These are phyloP conservation scores for Globisporangium orthogonon DNA, from an alignment of 352 stramenopile genomes.

Conservation along the genomic window DNA sequence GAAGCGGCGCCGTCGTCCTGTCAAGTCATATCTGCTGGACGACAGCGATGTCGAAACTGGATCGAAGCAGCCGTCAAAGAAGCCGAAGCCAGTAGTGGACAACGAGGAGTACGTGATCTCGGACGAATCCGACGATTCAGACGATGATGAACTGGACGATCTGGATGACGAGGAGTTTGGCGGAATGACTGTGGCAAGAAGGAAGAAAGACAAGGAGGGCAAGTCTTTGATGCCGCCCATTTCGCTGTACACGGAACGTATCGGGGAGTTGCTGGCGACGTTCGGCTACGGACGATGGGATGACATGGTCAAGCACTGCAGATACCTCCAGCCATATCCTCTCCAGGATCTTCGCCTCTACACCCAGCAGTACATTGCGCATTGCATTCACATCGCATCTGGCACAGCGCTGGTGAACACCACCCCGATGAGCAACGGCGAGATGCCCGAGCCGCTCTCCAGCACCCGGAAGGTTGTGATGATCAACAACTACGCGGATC, in stretches of 20 bases:
- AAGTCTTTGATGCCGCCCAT: conserved; percentile 27
- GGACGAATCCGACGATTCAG: conserved; percentile 46
- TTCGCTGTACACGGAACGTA: conserved; percentile 27
- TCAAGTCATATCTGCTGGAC: conserved; percentile 73
- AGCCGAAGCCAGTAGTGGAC: conserved; percentile 20
- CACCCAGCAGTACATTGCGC: conserved; percentile 38
- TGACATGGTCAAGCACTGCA: conserved; percentile 36
- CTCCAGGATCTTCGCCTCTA: conserved; percentile 37
- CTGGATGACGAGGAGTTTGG: conserved; percentile 39
- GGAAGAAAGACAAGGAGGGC: conserved; percentile 22
- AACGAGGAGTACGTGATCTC: conserved; percentile 76
- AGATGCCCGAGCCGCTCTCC: conserved; percentile 7
- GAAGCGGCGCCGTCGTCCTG: conserved; percentile 56
- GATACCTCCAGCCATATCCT: conserved; percentile 34
- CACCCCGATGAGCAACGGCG: conserved; percentile 8
- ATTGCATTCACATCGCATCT: conserved; percentile 35
- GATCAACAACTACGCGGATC: conserved; percentile 28
- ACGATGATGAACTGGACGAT: conserved; percentile 47
- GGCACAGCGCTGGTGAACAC: conserved; percentile 21
- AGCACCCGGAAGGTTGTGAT: conserved; percentile 18
- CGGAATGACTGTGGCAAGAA: conserved; percentile 17
- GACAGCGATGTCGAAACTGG: conserved; percentile 46
- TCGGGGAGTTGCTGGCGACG: conserved; percentile 41
- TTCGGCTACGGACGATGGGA: conserved; percentile 86
- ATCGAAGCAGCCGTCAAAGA: conserved; percentile 14